Evolutionary conservation across 192 early-diverging fungal species (phyloP).

Genomic region (Coemansia javaensis): DNA sequence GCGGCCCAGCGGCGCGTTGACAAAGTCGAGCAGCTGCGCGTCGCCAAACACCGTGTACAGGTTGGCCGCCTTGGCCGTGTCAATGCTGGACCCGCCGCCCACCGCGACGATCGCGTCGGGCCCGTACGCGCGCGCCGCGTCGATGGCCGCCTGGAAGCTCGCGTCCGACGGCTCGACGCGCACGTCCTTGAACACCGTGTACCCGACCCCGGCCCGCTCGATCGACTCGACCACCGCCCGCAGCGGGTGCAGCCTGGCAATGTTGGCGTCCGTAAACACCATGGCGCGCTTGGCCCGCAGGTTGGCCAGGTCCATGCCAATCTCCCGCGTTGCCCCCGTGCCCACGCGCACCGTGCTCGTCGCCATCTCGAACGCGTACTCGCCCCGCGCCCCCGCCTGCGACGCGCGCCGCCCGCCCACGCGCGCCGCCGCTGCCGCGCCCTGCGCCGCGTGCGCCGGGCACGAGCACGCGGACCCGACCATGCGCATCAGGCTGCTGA

Average conservation of each 20-base stretch:
- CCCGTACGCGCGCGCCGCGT: slow-evolving; percentile 63
- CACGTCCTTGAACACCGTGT: slow-evolving; percentile 71
- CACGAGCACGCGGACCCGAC: slow-evolving; percentile 47
- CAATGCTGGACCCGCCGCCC: slow-evolving; percentile 86
- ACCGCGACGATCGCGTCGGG: slow-evolving; percentile 87
- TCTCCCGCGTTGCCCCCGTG: slow-evolving; percentile 73
- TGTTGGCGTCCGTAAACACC: slow-evolving; percentile 77
- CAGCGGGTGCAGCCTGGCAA: slow-evolving; percentile 69
- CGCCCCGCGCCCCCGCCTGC: slow-evolving; percentile 21
- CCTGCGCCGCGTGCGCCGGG: slow-evolving; percentile 31
- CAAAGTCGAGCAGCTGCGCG: slow-evolving; percentile 85
- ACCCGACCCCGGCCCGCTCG: slow-evolving; percentile 59
- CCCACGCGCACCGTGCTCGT: slow-evolving; percentile 86
- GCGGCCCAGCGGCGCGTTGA: slow-evolving; percentile 87
- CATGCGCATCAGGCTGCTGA: slow-evolving; percentile 50
- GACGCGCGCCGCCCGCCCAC: slow-evolving; percentile 37
- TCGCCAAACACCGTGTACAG: slow-evolving; percentile 76
- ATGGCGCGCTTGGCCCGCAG: slow-evolving; percentile 76
- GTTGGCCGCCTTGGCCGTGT: slow-evolving; percentile 89
- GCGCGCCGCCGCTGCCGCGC: slow-evolving; percentile 1
- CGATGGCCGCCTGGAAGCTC: slow-evolving; percentile 79
- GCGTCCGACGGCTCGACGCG: slow-evolving; percentile 80
- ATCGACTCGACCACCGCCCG: slow-evolving; percentile 74
- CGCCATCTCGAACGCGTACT: slow-evolving; percentile 85
- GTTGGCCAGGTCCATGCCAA: slow-evolving; percentile 79